Evolutionary conservation across 73 alveolate genomes (phyloP), one percentile per base, ranked within the genome.

Genomic region (Diophrys appendiculata): DNA sequence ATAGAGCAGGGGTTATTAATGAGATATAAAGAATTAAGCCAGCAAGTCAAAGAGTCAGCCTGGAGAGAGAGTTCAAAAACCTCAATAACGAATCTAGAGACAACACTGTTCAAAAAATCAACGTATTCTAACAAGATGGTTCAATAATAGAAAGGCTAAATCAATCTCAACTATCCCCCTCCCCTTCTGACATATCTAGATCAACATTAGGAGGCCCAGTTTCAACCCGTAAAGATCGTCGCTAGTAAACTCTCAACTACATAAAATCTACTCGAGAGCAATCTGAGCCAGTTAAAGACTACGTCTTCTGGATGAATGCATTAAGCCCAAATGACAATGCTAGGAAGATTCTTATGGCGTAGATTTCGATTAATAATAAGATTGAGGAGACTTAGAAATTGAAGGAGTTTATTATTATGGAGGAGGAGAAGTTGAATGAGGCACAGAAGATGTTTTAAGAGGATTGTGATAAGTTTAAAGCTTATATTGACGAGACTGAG

Each of bases 331-430:
- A n/a, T n/a, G n/a, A n/a, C n/a, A 68, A 77, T 43, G 64, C 69
- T 1, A 34, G 92, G 60, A 23, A 65, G 68, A 84, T 84, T 22
- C 54, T 76, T 24, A 29, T 52, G 23, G 73, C 92, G 0, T 71
- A 84, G 68, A 84, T 84, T 71, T 31, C 92, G 8, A 84, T 84
- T 33, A 76, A 84, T 25, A 68, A 77, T n/a, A 84, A 84, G 60
- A 84, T n/a, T 24, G 92, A 84, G 54, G 92, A 84, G 33, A 84
- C 87, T 0, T 65, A 76, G n/a, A 70, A 68, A 28, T 74, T 84
- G 1, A 67, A 56, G 68, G 88, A 84, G 73, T 84, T 65, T 33
- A 84, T 84, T 0, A 69, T 54, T 28, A 76, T 56, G 75, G 92
- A 84, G 33, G 30, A 77, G 34, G 92, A 84, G 68, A 79, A 84